phyloP scores from a whole-genome alignment of 2,329 filamentous ascomycete species.

The Didymella pinodella region DNA sequence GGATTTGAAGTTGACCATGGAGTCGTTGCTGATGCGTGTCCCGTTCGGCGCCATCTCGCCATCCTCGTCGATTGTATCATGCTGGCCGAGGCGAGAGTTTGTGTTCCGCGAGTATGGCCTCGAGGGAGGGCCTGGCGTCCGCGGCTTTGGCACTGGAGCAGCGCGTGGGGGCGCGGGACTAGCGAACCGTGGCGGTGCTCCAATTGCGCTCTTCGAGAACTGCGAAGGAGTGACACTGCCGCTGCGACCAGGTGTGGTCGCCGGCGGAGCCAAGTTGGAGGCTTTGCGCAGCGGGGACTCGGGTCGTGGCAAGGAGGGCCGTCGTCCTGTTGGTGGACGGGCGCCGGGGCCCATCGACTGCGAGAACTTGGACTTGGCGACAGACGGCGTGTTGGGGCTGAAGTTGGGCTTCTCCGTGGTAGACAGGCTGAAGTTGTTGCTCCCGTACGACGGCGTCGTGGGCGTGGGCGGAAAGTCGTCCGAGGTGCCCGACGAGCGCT shows the following conservation, averaged over 20 bases:
- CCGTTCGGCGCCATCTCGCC: constrained; percentile 59
- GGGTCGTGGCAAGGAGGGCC: constrained; percentile 83
- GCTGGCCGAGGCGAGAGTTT: constrained; percentile 56
- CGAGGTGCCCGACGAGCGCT: constrained; percentile 66
- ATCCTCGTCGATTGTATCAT: constrained; percentile 53
- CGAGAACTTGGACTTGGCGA: constrained; percentile 86
- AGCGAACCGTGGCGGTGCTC: constrained; percentile 65
- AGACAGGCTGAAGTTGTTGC: constrained; percentile 62
- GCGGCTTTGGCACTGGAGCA: constrained; percentile 63
- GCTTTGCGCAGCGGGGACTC: constrained; percentile 82
- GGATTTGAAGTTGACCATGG: constrained; percentile 55
- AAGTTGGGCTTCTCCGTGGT: constrained; percentile 58
- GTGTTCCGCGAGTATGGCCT: constrained; percentile 58
- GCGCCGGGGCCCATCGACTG: constrained; percentile 80
- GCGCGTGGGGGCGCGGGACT: constrained; percentile 67
- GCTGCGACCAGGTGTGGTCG: constrained; percentile 59
- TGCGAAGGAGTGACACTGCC: constrained; percentile 62
- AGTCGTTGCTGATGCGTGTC: constrained; percentile 62
- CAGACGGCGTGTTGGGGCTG: constrained; percentile 61
- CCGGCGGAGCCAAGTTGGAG: constrained; percentile 45
- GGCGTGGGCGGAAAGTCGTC: constrained; percentile 71
- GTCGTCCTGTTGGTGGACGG: constrained; percentile 61
- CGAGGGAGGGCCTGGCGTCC: constrained; percentile 50
- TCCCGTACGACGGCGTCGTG: constrained; percentile 67
- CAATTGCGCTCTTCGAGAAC: constrained; percentile 62